Evolutionary conservation across 305 asterid genomes (phyloP).

Genomic region (Plantago coronopus): DNA sequence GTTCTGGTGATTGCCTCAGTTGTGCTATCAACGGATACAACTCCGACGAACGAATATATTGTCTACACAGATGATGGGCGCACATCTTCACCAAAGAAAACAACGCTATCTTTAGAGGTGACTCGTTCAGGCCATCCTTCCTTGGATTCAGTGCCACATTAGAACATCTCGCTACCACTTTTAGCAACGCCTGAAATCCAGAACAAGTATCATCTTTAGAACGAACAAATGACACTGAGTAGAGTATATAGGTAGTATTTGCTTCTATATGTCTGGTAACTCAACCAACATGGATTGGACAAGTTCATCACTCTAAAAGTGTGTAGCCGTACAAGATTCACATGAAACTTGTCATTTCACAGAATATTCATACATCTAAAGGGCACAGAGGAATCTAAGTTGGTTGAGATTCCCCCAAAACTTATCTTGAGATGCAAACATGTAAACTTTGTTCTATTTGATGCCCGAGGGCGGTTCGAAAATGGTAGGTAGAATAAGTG

Average conservation of each 20-base stretch:
- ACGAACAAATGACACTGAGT: background rate
- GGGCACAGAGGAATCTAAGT: background rate
- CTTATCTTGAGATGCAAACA: background rate
- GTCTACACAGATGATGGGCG: slow-evolving; percentile 78
- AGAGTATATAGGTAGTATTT: too few relatives aligned
- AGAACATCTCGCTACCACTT: slow-evolving; percentile 82
- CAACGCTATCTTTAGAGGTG: slow-evolving; percentile 83
- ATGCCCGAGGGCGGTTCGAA: too few relatives aligned
- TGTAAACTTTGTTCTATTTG: too few relatives aligned
- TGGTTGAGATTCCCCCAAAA: slow-evolving; percentile 2
- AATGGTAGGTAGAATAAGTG: background rate
- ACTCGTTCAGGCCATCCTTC: slow-evolving; percentile 69
- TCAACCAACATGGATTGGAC: too few relatives aligned
- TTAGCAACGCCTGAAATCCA: slow-evolving; percentile 70
- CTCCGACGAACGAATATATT: slow-evolving; percentile 73
- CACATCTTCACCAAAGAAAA: slow-evolving; percentile 93
- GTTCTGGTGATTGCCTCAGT: slow-evolving; percentile 93
- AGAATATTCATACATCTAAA: too few relatives aligned
- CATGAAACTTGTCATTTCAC: too few relatives aligned
- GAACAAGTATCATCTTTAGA: slow-evolving; percentile 13
- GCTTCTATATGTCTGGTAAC: too few relatives aligned
- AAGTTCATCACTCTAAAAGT: background rate
- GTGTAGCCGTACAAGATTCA: too few relatives aligned
- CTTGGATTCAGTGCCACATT: slow-evolving; percentile 71
- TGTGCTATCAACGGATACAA: slow-evolving; percentile 64